Evolutionary conservation across 306 rosid genomes (phyloP).

Genomic region (Prunus salicina): DNA sequence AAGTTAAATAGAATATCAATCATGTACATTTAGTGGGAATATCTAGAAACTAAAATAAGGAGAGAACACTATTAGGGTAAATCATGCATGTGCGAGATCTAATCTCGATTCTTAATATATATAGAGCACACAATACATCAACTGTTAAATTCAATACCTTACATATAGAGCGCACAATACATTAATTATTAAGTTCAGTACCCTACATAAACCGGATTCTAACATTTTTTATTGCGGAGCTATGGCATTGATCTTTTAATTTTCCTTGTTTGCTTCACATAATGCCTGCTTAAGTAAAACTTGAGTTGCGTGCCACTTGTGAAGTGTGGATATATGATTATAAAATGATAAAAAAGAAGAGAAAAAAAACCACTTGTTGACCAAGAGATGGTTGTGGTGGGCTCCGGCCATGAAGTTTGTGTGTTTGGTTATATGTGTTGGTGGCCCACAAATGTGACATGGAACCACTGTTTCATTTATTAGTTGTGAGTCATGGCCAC

Average conservation of each 20-base stretch:
- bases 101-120: too few species aligned
- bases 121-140: too few species aligned
- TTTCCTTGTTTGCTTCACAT: background rate
- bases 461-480: background rate
- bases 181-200: too few species aligned
- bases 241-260: background rate
- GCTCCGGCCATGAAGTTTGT: background rate
- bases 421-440: background rate
- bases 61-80: too few species aligned
- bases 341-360: background rate
- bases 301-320: background rate
- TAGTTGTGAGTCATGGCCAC: background rate
- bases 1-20: too few species aligned
- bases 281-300: background rate
- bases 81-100: too few species aligned
- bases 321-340: background rate
- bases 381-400: background rate
- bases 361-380: background rate
- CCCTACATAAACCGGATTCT: too few species aligned
- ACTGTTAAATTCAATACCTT: too few species aligned
- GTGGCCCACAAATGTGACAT: background rate
- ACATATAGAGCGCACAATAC: too few species aligned
- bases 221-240: background rate
- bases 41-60: background rate
- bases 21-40: background rate